phyloP scores from a whole-genome alignment of 2,329 filamentous ascomycete genomes.

The Bipolaris oryzae region DNA sequence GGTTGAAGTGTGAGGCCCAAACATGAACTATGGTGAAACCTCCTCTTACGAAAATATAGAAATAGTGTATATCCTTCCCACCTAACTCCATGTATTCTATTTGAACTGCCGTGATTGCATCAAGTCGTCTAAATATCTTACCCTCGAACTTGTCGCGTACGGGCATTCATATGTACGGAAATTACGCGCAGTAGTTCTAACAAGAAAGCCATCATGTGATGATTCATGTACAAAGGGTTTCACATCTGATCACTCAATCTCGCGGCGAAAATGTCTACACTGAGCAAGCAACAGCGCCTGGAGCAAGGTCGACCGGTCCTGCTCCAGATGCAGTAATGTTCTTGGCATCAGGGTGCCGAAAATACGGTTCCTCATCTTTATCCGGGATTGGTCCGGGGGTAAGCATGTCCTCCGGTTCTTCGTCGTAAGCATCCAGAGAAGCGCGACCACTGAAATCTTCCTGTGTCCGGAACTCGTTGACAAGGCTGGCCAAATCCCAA shows the following conservation, averaged over 20 bases:
- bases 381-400: slow-evolving; percentile 24
- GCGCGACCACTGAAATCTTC: slow-evolving; percentile 5
- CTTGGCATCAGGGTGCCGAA: slow-evolving; percentile 2
- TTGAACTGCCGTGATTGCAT: neutral
- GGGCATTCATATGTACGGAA: no score
- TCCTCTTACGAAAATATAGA: no score
- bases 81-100: no score
- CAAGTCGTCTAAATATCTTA: neutral
- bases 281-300: neutral
- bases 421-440: slow-evolving; percentile 19
- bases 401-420: slow-evolving; percentile 30
- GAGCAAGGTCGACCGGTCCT: neutral
- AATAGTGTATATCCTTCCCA: no score
- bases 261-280: neutral
- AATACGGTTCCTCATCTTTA: slow-evolving; percentile 2
- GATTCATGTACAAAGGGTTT: neutral
- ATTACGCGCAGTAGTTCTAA: no score
- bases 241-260: neutral
- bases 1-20: no score
- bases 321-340: neutral
- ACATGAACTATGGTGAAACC: no score
- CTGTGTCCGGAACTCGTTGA: slow-evolving; percentile 20
- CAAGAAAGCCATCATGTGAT: neutral
- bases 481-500: slow-evolving; percentile 19
- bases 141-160: neutral